Conservation (phyloP, 306 rosid species). For the Argentina anserina region DNA sequence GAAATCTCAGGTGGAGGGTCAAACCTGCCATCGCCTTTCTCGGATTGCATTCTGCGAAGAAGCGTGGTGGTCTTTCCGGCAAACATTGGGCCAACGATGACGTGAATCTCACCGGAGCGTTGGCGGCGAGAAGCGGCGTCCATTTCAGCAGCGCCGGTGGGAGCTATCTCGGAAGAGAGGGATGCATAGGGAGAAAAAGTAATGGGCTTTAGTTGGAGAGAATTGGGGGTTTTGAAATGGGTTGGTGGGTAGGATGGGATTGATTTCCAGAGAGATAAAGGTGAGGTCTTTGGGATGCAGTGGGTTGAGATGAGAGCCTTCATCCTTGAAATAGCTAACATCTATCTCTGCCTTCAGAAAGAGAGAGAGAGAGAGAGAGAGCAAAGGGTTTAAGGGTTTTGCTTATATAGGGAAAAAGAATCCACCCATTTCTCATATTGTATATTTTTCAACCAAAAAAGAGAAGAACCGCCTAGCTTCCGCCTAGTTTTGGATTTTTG, state of each 20-base stretch:
- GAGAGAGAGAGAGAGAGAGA: not conserved
- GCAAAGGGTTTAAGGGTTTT: conserved; percentile 41
- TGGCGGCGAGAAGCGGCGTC: conserved; percentile 31
- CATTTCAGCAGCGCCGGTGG: conserved; percentile 32
- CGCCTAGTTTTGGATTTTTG: too few species aligned
- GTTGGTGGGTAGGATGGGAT: conserved; percentile 9
- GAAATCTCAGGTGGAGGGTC: not conserved
- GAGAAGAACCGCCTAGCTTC: too few species aligned
- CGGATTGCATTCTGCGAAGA: conserved; percentile 68
- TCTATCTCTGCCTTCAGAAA: too few species aligned
- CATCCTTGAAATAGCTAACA: conserved; percentile 40
- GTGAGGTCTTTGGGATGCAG: conserved; percentile 35
- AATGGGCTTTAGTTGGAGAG: conserved; percentile 32
- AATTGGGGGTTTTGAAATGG: conserved; percentile 22
- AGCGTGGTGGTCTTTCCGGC: conserved; percentile 88
- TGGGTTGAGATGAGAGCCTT: conserved; percentile 44
- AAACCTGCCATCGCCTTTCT: conserved; percentile 70
- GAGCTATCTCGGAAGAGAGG: conserved; percentile 18
- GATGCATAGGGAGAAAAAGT: conserved; percentile 23
- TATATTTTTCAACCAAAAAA: too few species aligned
- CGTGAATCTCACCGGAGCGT: conserved; percentile 75
- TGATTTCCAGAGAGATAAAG: conserved; percentile 33
- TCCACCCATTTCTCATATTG: too few species aligned
- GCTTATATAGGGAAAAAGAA: not conserved
- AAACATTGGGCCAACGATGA: conserved; percentile 89